These are phyloP conservation scores for Cercospora zeae-maydis DNA, from an alignment of 2,329 filamentous ascomycete genomes.

Conservation along the genomic window DNA sequence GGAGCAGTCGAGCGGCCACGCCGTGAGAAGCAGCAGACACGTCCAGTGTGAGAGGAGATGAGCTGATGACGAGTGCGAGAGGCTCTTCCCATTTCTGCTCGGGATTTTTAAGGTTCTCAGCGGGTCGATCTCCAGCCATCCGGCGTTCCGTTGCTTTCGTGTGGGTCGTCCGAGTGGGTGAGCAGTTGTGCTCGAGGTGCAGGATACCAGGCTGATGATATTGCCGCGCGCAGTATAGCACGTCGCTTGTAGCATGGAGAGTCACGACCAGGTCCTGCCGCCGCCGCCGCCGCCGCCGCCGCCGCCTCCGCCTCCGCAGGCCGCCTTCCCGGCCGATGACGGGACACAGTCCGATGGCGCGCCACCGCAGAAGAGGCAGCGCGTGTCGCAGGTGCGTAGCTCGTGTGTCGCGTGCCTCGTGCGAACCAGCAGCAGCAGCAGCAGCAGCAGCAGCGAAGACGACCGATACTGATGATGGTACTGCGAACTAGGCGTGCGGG, in stretches of 20 bases:
- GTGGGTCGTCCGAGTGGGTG: too few species aligned
- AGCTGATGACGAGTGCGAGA: too few species aligned
- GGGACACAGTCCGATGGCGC: conserved; percentile 3
- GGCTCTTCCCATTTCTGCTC: too few species aligned
- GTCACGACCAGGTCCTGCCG: not conserved
- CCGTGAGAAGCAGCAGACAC: too few species aligned
- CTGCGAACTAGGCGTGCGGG: conserved; percentile 25
- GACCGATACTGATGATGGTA: too few species aligned
- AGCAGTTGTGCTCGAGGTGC: not conserved
- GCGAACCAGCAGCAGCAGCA: not conserved
- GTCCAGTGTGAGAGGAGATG: too few species aligned
- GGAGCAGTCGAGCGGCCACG: not conserved
- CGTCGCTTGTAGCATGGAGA: not conserved
- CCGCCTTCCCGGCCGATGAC: conserved; percentile 4
- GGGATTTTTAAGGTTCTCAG: not conserved
- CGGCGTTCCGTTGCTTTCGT: not conserved
- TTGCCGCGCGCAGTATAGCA: not conserved
- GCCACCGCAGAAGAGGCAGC: conserved; percentile 19
- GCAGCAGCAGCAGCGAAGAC: not conserved
- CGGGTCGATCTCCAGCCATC: not conserved
- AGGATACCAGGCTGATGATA: not conserved
- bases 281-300: not conserved
- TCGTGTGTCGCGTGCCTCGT: not conserved
- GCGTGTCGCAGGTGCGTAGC: conserved; percentile 21
- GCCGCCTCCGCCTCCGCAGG: not conserved